Evolutionary conservation across 352 stramenopile genomes (phyloP).

Genomic region (Elongisporangium senticosum): DNA sequence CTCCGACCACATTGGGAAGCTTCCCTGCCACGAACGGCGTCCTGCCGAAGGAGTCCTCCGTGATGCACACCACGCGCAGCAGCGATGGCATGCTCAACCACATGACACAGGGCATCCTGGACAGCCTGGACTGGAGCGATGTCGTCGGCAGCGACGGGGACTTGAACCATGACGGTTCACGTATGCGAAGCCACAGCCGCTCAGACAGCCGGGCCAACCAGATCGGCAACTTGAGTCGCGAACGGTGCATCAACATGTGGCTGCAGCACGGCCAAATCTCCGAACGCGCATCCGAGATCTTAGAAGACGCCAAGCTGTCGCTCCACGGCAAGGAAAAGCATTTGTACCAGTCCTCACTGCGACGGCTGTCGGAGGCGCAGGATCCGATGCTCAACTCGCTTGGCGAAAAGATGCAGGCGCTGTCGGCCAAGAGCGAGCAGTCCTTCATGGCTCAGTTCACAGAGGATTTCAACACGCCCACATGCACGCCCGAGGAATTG

Average conservation of each 20-base stretch:
- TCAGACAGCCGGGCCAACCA: conserved; percentile 2
- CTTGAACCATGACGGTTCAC: conserved; percentile 18
- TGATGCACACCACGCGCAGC: conserved; percentile 14
- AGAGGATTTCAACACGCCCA: too few species aligned
- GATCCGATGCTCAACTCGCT: conserved; percentile 64
- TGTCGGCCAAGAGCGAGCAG: conserved; percentile 28
- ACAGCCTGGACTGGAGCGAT: conserved; percentile 36
- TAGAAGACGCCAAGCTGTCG: conserved; percentile 75
- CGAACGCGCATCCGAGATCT: conserved; percentile 71
- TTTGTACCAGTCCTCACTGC: conserved; percentile 56
- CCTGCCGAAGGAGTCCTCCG: too few species aligned
- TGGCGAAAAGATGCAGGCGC: conserved; percentile 47
- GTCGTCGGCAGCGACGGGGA: conserved; percentile 16
- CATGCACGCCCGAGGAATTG: too few species aligned
- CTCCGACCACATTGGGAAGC: conserved; percentile 4
- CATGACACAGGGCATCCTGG: conserved; percentile 38
- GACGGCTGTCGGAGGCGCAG: conserved; percentile 57
- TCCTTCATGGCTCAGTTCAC: background rate
- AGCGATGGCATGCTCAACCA: conserved; percentile 49
- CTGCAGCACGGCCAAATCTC: conserved; percentile 76
- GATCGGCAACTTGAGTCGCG: conserved; percentile 20
- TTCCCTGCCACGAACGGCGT: too few species aligned
- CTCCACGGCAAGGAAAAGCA: conserved; percentile 82
- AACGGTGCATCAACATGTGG: conserved; percentile 80
- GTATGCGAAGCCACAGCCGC: conserved; percentile 17